phyloP scores from a whole-genome alignment of 768 basidiomycete species.

The Tulasnella sp. region DNA sequence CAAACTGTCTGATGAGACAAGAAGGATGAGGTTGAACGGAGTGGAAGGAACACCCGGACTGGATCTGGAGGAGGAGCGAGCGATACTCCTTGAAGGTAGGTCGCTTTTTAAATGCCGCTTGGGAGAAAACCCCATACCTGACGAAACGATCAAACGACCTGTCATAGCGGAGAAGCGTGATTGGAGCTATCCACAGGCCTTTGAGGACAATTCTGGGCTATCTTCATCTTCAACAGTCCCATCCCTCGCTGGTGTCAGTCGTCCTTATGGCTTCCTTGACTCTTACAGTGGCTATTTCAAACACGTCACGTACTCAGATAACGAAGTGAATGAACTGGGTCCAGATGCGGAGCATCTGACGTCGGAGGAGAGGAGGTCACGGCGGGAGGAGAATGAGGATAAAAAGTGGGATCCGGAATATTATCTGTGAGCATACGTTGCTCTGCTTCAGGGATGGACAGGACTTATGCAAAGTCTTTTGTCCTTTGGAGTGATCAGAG shows the following conservation, averaged over 20 bases:
- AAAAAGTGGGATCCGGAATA: constrained; percentile 75
- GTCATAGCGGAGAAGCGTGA: constrained; percentile 58
- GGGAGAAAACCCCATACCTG: no score
- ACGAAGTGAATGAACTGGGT: constrained; percentile 75
- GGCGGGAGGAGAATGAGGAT: constrained; percentile 52
- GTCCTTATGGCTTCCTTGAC: constrained; percentile 65
- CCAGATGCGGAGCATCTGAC: constrained; percentile 47
- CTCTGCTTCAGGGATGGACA: not conserved
- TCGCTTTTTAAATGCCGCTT: no score
- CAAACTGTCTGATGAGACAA: no score
- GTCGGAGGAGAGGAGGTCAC: constrained; percentile 38
- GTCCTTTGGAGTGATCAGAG: constrained; percentile 47
- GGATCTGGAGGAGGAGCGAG: constrained; percentile 40
- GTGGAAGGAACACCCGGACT: constrained; percentile 22
- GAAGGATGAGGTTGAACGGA: no score
- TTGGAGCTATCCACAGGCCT: constrained; percentile 61
- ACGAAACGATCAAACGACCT: no score
- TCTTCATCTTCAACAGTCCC: constrained; percentile 33
- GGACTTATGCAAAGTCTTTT: constrained; percentile 6
- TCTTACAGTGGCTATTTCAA: constrained; percentile 63
- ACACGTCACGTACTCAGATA: constrained; percentile 61
- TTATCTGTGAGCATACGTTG: constrained; percentile 51
- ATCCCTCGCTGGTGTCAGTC: constrained; percentile 24
- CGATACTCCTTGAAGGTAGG: constrained; percentile 48
- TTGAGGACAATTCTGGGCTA: constrained; percentile 35